Evolutionary conservation across 257 asterid genomes (phyloP).

Genomic region (Scutellaria galericulata): DNA sequence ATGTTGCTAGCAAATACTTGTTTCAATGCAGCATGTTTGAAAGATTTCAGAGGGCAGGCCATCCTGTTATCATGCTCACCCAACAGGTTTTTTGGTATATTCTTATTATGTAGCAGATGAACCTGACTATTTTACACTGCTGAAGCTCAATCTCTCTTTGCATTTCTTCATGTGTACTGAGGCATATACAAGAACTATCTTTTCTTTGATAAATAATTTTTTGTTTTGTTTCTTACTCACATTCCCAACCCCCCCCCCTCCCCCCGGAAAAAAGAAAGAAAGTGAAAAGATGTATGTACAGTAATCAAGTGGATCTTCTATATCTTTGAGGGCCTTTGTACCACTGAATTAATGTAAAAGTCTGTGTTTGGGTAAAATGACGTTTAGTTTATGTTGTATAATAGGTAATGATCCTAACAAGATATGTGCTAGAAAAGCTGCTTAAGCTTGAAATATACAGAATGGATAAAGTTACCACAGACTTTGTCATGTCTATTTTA

Average conservation of each 20-base stretch:
- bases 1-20: conserved; percentile 84
- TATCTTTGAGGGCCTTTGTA: conserved; percentile 18
- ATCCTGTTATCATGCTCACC: conserved; percentile 94
- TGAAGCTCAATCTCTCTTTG: not conserved
- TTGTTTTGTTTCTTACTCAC: too few species aligned
- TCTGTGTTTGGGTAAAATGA: not conserved
- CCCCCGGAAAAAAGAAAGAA: too few species aligned
- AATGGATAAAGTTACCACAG: not conserved
- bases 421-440: conserved; percentile 7
- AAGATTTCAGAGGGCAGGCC: conserved; percentile 95
- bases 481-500: conserved; percentile 1
- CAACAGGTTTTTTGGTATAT: conserved; percentile 66
- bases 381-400: not conserved
- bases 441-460: not conserved
- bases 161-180: not conserved
- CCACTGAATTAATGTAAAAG: conserved; percentile 3
- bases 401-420: not conserved
- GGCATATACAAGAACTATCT: not conserved
- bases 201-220: too few species aligned
- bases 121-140: not conserved
- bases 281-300: not conserved
- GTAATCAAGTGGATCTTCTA: conserved; percentile 11
- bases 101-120: conserved; percentile 19
- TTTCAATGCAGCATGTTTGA: conserved; percentile 99
- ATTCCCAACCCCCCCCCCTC: too few species aligned